phyloP scores from a whole-genome alignment of 2,329 filamentous ascomycete species.

The Microcera coccophila region DNA sequence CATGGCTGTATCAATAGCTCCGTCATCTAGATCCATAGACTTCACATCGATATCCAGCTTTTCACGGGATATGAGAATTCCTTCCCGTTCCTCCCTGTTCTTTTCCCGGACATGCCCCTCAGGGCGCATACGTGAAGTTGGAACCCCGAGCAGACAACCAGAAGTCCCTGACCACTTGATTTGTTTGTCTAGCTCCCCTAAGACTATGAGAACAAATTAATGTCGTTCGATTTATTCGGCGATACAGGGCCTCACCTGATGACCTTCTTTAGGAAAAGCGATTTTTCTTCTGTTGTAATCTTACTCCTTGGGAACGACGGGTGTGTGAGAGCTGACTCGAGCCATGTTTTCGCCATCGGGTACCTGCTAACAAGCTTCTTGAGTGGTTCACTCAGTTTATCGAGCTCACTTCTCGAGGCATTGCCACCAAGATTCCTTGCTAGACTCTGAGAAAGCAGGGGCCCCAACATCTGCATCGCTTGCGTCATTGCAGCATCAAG shows the following conservation, averaged over 20 bases:
- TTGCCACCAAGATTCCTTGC: constrained; percentile 64
- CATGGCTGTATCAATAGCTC: too few relatives aligned
- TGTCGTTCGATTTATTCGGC: too few relatives aligned
- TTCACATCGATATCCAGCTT: too few relatives aligned
- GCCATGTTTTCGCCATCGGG: constrained; percentile 55
- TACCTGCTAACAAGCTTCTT: constrained; percentile 62
- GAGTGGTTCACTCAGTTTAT: constrained; percentile 65
- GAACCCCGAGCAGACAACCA: constrained; percentile 65
- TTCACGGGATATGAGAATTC: too few relatives aligned
- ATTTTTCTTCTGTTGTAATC: constrained; percentile 57
- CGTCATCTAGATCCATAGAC: too few relatives aligned
- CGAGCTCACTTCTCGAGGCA: constrained; percentile 67
- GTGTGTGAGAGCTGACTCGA: constrained; percentile 56
- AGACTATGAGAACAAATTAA: constrained; percentile 42
- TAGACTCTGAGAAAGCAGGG: constrained; percentile 55
- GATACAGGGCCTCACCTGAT: constrained; percentile 54
- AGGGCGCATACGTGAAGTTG: constrained; percentile 59
- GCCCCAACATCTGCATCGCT: constrained; percentile 58
- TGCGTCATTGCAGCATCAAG: constrained; percentile 43
- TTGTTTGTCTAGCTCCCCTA: constrained; percentile 61
- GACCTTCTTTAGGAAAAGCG: constrained; percentile 62
- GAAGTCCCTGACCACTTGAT: constrained; percentile 66
- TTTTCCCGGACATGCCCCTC: constrained; percentile 10
- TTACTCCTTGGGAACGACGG: constrained; percentile 57
- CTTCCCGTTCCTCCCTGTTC: neutral